Evolutionary conservation across 2,329 filamentous ascomycete species (phyloP).

Genomic region (Berkeleyomyces basicola): DNA sequence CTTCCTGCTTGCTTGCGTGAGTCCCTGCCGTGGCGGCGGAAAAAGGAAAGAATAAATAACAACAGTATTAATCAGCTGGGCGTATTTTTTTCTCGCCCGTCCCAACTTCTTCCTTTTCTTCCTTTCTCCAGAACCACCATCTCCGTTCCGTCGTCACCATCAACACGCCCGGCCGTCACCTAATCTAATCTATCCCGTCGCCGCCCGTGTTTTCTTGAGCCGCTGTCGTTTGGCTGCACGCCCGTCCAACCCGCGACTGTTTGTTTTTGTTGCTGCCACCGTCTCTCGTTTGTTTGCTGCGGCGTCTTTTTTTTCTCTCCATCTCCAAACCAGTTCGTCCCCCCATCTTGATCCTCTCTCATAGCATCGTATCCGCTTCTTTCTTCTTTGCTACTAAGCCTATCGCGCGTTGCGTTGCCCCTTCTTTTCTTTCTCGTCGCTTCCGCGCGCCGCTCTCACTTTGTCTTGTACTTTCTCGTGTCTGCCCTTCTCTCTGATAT

Average conservation of each 20-base stretch:
- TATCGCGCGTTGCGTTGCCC: constrained; percentile 2
- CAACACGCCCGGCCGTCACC: not conserved
- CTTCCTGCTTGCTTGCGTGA: not conserved
- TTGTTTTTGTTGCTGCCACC: not conserved
- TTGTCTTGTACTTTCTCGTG: constrained; percentile 7
- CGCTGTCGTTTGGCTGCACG: not conserved
- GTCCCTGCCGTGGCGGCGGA: no score
- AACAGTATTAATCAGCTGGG: not conserved
- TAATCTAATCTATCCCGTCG: not conserved
- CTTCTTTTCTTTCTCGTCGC: constrained; percentile 8
- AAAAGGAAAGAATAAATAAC: not conserved
- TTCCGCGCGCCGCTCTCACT: not conserved
- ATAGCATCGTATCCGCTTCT: constrained; percentile 3
- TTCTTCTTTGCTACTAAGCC: not conserved
- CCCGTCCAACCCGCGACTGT: not conserved
- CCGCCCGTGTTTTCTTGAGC: not conserved
- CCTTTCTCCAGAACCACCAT: not conserved
- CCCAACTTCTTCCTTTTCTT: not conserved
- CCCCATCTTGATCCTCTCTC: constrained; percentile 6
- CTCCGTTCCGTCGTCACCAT: not conserved
- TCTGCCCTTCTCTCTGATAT: constrained; percentile 5
- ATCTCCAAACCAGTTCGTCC: constrained; percentile 12
- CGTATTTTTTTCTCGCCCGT: not conserved
- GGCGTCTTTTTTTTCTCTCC: not conserved
- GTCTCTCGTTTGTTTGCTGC: not conserved